Percentiles rank a stretch among this genome's conserved stretches.
These are phyloP conservation scores for Myriosclerotinia scirpicola DNA, from an alignment of 2,329 filamentous ascomycete genomes.

Conservation along the genomic window DNA sequence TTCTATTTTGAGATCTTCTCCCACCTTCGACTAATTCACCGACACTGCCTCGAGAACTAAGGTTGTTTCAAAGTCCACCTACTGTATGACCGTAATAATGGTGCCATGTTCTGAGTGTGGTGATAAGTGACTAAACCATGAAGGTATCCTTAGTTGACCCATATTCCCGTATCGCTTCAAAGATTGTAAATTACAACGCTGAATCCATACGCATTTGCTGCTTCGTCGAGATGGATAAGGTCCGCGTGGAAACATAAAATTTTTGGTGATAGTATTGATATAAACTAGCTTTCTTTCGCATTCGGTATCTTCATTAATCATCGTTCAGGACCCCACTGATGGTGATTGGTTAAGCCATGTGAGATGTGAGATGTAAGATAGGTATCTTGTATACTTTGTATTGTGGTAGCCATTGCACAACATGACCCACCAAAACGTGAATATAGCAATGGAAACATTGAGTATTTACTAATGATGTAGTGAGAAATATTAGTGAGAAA, in stretches of 20 bases:
- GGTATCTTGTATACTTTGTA: conserved; percentile 13
- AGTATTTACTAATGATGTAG: not conserved
- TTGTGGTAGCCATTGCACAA: not conserved
- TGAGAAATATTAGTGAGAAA: no score
- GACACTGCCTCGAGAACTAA: conserved; percentile 19
- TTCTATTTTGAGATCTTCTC: conserved; percentile 19
- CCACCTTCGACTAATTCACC: conserved; percentile 18
- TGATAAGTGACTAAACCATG: not conserved
- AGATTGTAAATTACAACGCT: not conserved
- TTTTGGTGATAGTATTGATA: not conserved
- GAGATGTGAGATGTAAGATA: not conserved
- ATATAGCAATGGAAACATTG: not conserved
- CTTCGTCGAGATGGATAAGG: conserved; percentile 1
- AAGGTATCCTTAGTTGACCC: not conserved
- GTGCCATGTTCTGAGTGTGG: not conserved
- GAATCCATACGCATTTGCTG: not conserved
- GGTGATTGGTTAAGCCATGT: conserved; percentile 17
- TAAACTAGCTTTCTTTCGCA: not conserved
- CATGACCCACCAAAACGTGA: conserved; percentile 2
- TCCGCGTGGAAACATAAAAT: not conserved
- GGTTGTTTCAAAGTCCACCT: conserved; percentile 4
- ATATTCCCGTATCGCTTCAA: conserved; percentile 2
- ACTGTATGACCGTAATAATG: conserved; percentile 7
- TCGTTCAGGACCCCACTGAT: not conserved
- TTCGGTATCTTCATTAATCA: not conserved